Conservation (phyloP, 2,329 filamentous ascomycete species). For the Aspergillus udagawae region DNA sequence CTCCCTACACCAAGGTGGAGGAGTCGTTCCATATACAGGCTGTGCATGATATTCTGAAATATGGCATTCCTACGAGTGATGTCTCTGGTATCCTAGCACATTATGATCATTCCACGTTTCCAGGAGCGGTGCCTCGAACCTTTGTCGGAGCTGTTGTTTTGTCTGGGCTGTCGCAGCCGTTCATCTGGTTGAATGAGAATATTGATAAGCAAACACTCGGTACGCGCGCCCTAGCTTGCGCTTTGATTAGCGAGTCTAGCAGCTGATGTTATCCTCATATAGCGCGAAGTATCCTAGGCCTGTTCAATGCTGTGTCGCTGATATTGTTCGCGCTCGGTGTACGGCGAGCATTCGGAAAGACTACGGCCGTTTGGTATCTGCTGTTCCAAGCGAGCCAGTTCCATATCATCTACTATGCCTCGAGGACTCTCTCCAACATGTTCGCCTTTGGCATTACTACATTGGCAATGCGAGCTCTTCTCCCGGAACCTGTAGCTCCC, state of each 20-base stretch:
- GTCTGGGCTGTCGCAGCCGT: constrained; percentile 66
- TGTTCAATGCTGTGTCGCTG: constrained; percentile 68
- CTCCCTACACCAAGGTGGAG: constrained; percentile 95
- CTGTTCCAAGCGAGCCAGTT: constrained; percentile 80
- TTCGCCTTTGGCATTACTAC: constrained; percentile 75
- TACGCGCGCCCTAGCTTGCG: constrained; percentile 25
- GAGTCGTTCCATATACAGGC: constrained; percentile 98
- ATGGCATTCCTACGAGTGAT: constrained; percentile 66
- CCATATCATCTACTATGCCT: constrained; percentile 88
- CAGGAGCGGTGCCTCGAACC: constrained; percentile 85
- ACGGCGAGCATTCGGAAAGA: constrained; percentile 62
- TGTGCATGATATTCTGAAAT: constrained; percentile 78
- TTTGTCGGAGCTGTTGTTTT: constrained; percentile 79
- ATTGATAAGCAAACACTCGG: constrained; percentile 55
- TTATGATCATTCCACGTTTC: constrained; percentile 89
- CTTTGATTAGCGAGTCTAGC: not conserved
- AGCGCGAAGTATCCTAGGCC: constrained; percentile 74
- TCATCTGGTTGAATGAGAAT: constrained; percentile 57
- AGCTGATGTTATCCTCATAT: constrained; percentile 6
- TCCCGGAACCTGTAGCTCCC: constrained; percentile 38
- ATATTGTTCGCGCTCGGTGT: constrained; percentile 63
- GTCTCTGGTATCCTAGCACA: constrained; percentile 52
- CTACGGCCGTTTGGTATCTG: constrained; percentile 73
- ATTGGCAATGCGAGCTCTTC: constrained; percentile 44
- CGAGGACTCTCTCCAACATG: constrained; percentile 90